A percentile compares a stretch with the other conserved stretches of the same genome.
These are phyloP conservation scores for Scalesia atractyloides DNA, from an alignment of 129 eudicot genomes.

Conservation along the genomic window DNA sequence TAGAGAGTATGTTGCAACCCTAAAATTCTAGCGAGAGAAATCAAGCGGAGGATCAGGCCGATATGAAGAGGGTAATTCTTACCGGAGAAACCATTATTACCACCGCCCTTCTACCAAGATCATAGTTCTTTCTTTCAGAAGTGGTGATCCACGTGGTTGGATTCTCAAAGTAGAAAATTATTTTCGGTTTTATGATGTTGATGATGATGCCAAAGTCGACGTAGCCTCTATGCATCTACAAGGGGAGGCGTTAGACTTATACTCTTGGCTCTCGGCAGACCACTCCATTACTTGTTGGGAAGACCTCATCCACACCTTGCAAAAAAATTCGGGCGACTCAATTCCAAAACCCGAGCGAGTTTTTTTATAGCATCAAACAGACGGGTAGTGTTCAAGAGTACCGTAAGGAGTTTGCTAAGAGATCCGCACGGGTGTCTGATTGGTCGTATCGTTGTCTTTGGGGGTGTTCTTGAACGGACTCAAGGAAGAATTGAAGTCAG, in stretches of 20 bases:
- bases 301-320: neutral
- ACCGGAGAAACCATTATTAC: neutral
- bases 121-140: neutral
- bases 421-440: neutral
- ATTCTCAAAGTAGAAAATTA: neutral
- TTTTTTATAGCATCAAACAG: neutral
- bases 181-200: neutral
- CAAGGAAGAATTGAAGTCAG: neutral
- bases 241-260: neutral
- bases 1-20: neutral
- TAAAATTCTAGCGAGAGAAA: neutral
- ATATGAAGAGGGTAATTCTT: neutral
- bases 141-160: neutral
- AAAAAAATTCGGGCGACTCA: neutral
- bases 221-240: neutral
- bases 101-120: neutral
- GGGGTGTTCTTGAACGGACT: neutral
- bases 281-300: neutral
- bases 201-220: neutral
- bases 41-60: neutral
- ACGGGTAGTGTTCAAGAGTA: neutral
- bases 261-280: neutral
- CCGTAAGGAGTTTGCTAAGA: neutral
- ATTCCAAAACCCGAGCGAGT: neutral
- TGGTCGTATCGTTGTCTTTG: neutral